A percentile compares a stretch with the other conserved stretches of the same genome.
Evolutionary conservation across 805 yeast species (phyloP).

Genomic region (Yamadazyma akitaensis): DNA sequence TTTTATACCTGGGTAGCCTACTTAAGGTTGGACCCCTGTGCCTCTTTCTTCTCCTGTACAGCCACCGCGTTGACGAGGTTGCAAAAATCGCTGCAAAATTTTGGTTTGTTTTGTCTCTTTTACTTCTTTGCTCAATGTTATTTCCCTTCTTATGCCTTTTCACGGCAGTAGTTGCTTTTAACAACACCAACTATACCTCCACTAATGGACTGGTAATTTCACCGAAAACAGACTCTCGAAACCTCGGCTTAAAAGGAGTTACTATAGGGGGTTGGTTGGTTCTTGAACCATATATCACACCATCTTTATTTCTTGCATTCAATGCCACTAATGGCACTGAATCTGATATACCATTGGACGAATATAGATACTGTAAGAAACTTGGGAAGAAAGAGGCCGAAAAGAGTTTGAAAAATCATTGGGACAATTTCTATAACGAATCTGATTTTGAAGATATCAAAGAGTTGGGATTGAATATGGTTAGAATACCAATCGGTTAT

Average conservation of each 20-base stretch:
- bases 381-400: conserved; percentile 48
- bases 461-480: conserved; percentile 58
- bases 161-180: background rate
- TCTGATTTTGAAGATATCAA: conserved; percentile 53
- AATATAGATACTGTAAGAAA: conserved; percentile 47
- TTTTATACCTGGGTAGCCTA: no score
- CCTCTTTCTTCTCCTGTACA: background rate
- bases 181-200: background rate
- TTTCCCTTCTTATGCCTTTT: background rate
- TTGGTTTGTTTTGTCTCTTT: no score
- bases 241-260: conserved; percentile 19
- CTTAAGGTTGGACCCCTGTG: background rate
- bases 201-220: background rate
- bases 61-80: background rate
- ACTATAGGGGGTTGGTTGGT: conserved; percentile 69
- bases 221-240: conserved; percentile 10
- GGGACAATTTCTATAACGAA: conserved; percentile 59
- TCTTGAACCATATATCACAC: conserved; percentile 68
- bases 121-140: background rate
- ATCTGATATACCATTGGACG: conserved; percentile 54
- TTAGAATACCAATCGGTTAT: conserved; percentile 74
- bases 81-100: background rate
- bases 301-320: conserved; percentile 49
- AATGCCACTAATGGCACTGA: conserved; percentile 12
- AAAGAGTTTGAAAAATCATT: conserved; percentile 46